A percentile compares a stretch with the other conserved stretches of the same genome.
Evolutionary conservation across 73 alveolate genomes (phyloP).

Genomic region (Paramecium pentaurelia): DNA sequence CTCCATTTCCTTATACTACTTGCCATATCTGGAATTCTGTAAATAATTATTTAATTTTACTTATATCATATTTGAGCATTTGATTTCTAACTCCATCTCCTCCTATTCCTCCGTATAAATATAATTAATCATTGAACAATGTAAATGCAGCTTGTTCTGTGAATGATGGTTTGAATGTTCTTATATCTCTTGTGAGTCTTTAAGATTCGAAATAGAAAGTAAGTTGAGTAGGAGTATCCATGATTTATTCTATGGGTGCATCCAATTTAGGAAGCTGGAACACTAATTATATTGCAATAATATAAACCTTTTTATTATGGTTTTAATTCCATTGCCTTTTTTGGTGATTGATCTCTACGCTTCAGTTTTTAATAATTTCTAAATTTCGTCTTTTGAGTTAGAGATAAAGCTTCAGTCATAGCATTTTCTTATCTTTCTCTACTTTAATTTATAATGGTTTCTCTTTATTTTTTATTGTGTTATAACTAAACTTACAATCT

Average conservation of each 20-base stretch:
- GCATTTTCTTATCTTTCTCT: not conserved
- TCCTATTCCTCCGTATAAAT: conserved; percentile 37
- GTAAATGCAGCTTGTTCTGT: conserved; percentile 7
- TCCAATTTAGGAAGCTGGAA: conserved; percentile 6
- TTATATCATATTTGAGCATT: conserved; percentile 21
- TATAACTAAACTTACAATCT: not conserved
- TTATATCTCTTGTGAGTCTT: not conserved
- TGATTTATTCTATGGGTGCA: not conserved
- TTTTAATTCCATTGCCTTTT: not conserved
- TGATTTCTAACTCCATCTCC: conserved; percentile 30
- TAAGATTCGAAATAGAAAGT: not conserved
- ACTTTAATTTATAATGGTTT: not conserved
- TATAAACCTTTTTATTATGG: not conserved
- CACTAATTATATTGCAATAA: not conserved
- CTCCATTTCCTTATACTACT: not conserved
- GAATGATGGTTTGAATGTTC: conserved; percentile 32
- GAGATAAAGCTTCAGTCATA: not conserved
- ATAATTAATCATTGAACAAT: not conserved
- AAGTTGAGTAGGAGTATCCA: not conserved
- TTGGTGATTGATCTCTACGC: not conserved
- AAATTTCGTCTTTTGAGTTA: not conserved
- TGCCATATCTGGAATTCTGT: not conserved
- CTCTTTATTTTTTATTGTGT: not conserved
- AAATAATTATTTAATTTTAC: not conserved
- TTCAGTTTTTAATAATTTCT: not conserved